Conservation (phyloP, 495 filamentous ascomycete genomes). For the Trichocladium uniseriatum region DNA sequence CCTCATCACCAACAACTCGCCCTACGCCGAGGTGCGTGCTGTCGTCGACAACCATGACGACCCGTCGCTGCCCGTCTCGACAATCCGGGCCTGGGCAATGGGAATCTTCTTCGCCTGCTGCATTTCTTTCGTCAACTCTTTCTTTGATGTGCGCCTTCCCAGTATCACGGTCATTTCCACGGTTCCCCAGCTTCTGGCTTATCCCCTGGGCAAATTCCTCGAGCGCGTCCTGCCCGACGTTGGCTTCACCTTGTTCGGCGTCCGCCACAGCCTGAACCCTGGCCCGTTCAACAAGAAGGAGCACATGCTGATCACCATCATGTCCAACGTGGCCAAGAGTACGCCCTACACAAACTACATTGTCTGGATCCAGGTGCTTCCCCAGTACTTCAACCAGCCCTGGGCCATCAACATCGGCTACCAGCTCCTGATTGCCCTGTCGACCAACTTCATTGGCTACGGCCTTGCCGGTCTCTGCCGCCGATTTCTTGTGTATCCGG, state of each 20-base stretch:
- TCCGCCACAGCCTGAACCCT: constrained; percentile 35
- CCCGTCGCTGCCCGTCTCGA: constrained; percentile 27
- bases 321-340: constrained; percentile 32
- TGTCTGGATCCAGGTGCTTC: constrained; percentile 38
- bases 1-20: constrained; percentile 35
- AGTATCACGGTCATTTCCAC: constrained; percentile 27
- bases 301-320: constrained; percentile 44
- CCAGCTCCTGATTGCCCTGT: constrained; percentile 36
- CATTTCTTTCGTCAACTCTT: constrained; percentile 36
- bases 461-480: constrained; percentile 44
- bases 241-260: constrained; percentile 32
- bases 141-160: constrained; percentile 35
- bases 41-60: constrained; percentile 43
- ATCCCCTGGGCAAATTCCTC: constrained; percentile 29
- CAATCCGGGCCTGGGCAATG: constrained; percentile 34
- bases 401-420: constrained; percentile 31
- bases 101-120: constrained; percentile 29
- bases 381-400: constrained; percentile 32
- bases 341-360: constrained; percentile 34
- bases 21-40: constrained; percentile 42
- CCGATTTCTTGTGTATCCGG: constrained; percentile 47
- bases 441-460: constrained; percentile 45
- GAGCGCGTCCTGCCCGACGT: constrained; percentile 29
- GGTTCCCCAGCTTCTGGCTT: constrained; percentile 34
- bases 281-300: constrained; percentile 45